Conservation (phyloP, 1,284 basidiomycete genomes). For the Moniliella sp. region DNA sequence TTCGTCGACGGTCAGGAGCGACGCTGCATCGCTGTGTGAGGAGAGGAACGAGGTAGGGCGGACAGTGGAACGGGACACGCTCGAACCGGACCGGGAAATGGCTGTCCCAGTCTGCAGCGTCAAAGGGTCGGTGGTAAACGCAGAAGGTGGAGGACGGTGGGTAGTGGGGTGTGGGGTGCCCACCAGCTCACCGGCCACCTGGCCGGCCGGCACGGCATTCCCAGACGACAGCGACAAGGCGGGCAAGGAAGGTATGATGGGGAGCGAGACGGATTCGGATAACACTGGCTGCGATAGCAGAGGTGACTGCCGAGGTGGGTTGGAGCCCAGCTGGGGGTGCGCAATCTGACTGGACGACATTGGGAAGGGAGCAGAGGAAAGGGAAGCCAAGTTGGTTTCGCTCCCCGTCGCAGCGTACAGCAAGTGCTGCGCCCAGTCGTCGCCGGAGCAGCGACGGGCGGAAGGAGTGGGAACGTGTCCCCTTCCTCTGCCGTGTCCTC, state of each 20-base stretch:
- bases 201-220: no score
- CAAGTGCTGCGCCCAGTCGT: constrained; percentile 5
- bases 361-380: no score
- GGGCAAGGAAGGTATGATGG: no score
- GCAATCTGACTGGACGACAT: no score
- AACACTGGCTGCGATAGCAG: no score
- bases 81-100: constrained; percentile 16
- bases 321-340: no score
- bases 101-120: background rate
- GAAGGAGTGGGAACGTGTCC: constrained; percentile 9
- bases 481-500: constrained; percentile 9
- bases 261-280: no score
- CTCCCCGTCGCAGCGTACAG: constrained; percentile 16
- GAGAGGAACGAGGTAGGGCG: constrained; percentile 7
- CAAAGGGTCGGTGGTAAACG: background rate
- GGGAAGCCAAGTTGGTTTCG: constrained; percentile 12
- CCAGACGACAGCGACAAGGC: no score
- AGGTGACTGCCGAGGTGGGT: no score
- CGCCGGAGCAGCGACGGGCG: constrained; percentile 8
- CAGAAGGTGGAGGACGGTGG: background rate
- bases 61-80: constrained; percentile 12
- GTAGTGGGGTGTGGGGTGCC: background rate
- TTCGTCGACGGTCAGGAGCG: constrained; percentile 82
- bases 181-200: constrained; percentile 14
- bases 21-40: constrained; percentile 60